Evolutionary conservation across 352 stramenopile genomes (phyloP).

Genomic region (Elongisporangium anandrum): DNA sequence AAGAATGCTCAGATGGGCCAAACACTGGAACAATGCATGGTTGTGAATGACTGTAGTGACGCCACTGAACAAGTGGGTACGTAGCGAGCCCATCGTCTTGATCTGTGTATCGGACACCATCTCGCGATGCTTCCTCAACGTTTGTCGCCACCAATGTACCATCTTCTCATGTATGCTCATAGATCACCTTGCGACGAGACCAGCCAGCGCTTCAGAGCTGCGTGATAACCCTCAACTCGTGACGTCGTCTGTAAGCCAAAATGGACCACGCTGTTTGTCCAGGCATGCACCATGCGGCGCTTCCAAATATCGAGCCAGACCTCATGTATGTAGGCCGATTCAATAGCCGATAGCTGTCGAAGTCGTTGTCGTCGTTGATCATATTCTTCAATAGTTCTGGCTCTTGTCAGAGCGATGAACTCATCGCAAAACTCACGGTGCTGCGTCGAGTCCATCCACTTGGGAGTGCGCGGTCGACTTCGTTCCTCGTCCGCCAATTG

Average conservation of each 20-base stretch:
- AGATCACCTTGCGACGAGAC: conserved; percentile 4
- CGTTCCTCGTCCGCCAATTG: conserved; percentile 1
- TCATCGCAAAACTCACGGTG: conserved; percentile 6
- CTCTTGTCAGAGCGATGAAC: conserved; percentile 2
- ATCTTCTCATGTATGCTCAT: conserved; percentile 6
- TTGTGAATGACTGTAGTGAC: not conserved
- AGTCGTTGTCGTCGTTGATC: not conserved
- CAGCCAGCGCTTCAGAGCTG: conserved; percentile 10
- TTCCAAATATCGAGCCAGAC: conserved; percentile 18
- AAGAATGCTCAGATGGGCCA: not conserved
- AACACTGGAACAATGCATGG: not conserved
- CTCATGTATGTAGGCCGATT: conserved; percentile 10
- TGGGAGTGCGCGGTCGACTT: not conserved
- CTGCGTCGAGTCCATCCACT: not conserved
- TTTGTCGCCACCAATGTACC: conserved; percentile 10
- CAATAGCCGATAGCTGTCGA: not conserved
- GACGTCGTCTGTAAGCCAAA: conserved; percentile 15
- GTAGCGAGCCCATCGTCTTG: not conserved
- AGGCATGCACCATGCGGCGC: conserved; percentile 11
- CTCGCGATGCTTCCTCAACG: not conserved
- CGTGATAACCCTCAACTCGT: conserved; percentile 16
- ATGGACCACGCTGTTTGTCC: conserved; percentile 5
- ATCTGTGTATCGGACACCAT: not conserved
- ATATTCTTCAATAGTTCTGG: conserved; percentile 5
- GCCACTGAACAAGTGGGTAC: not conserved